A percentile compares a stretch with the other conserved stretches of the same genome.
Conservation (phyloP, 345 rosid species). For the Odontarrhena argentea region DNA sequence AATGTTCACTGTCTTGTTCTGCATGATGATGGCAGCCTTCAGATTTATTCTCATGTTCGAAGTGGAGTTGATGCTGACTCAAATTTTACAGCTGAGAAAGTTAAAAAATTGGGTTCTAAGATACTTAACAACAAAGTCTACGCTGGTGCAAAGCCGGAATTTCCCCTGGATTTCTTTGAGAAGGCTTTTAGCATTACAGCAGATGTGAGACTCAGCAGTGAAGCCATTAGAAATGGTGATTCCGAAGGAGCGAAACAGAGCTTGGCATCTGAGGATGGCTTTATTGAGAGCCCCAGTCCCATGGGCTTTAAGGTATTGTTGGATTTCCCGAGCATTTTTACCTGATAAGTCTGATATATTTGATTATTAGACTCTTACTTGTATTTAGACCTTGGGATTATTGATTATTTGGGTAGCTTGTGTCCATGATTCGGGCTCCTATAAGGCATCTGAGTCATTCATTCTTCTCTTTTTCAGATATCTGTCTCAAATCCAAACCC, state of each 20-base stretch:
- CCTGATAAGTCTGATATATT: constrained; percentile 14
- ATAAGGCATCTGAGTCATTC: constrained; percentile 11
- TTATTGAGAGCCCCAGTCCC: constrained; percentile 82
- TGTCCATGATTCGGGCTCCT: constrained; percentile 17
- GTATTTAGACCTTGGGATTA: constrained; percentile 19
- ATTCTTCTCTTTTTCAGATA: constrained; percentile 55
- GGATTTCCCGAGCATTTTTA: constrained; percentile 16
- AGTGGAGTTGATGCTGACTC: constrained; percentile 62
- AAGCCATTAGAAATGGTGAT: constrained; percentile 91
- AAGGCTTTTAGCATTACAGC: constrained; percentile 87
- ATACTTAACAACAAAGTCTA: constrained; percentile 82
- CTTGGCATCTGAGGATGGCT: constrained; percentile 92
- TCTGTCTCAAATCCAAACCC: constrained; percentile 90
- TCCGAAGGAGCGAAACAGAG: constrained; percentile 90
- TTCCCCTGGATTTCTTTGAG: constrained; percentile 97
- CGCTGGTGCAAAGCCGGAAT: constrained; percentile 82
- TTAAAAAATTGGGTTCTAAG: constrained; percentile 81
- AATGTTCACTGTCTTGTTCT: constrained; percentile 90
- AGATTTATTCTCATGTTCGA: constrained; percentile 76
- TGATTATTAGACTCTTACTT: constrained; percentile 14
- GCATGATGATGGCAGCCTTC: constrained; percentile 99
- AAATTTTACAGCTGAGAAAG: constrained; percentile 75
- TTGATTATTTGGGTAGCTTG: constrained; percentile 1
- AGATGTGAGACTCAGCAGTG: constrained; percentile 90
- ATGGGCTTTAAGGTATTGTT: constrained; percentile 83